Evolutionary conservation across 2,329 filamentous ascomycete species (phyloP).

Genomic region (Diaporthe sp.): DNA sequence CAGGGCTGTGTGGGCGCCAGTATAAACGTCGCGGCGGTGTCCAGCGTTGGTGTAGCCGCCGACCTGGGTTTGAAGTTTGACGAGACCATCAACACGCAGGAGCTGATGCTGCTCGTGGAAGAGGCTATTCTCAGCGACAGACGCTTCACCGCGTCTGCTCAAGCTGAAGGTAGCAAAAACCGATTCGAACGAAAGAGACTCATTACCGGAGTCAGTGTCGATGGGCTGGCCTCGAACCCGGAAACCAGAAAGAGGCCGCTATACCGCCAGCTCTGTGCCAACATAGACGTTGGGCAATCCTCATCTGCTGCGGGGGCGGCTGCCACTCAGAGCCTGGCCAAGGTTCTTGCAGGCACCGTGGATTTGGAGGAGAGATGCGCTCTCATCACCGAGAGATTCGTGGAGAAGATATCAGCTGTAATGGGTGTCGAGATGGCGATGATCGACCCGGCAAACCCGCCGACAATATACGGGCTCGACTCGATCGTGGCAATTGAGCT

Average conservation of each 20-base stretch:
- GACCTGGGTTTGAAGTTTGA: constrained; percentile 10
- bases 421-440: constrained; percentile 6
- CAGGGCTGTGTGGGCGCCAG: constrained; percentile 8
- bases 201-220: not conserved
- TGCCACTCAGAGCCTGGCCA: not conserved
- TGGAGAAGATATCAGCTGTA: constrained; percentile 22
- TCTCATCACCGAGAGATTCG: not conserved
- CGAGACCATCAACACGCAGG: constrained; percentile 23
- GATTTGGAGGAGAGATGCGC: not conserved
- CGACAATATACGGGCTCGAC: constrained; percentile 21
- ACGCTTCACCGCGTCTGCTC: not conserved
- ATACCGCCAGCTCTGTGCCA: constrained; percentile 7
- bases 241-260: constrained; percentile 16
- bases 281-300: not conserved
- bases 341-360: not conserved
- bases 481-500: constrained; percentile 29
- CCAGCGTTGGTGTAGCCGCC: constrained; percentile 13
- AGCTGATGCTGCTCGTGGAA: constrained; percentile 13
- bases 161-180: not conserved
- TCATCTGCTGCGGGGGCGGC: not conserved
- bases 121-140: constrained; percentile 17
- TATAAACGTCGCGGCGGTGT: constrained; percentile 23
- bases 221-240: not conserved
- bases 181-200: not conserved
- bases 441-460: constrained; percentile 12